Evolutionary conservation across 169 alveolate species (phyloP), one percentile per base, ranked within the genome.

Genomic region (Cryptosporidium andersoni): DNA sequence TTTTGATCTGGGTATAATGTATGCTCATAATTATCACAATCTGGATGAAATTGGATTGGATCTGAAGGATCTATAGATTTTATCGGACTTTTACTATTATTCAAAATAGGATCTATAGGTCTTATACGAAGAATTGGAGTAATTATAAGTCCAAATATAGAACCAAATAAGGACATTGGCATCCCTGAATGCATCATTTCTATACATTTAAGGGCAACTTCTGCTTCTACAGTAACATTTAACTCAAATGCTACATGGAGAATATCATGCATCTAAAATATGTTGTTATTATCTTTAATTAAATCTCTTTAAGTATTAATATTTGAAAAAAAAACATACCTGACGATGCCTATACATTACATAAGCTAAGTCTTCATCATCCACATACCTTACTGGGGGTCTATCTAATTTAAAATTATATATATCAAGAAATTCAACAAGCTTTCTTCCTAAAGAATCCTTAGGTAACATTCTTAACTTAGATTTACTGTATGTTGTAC

Each of bases 331-430:
- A 2, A 8, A 2, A 37, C 89, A 42, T 16, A 74, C 89, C 89
- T 81, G 90, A 9, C 90, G 43, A 34, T 51, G 80, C 42, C 89
- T 82, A 51, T 48, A 51, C 90, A 81, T 43, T 36, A 81, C 81
- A 49, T 81, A 81, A 39, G 89, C 89, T 53, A 81, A 55, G 11
- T 65, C 49, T 25, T 66, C 89, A 14, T 64, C 80, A 25, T 81
- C 80, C 8, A 81, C 52, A 81, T 66, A 81, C 11, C 64, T 56
- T 12, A 80, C 89, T 7, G 89, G 90, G 2, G 0, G 14, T 37
- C 66, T 2, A 2, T 62, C 25, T 45, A 64, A 47, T 45, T 64
- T 60, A 64, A 42, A 45, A 42, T 45, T 45, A 34, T 64, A 64
- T 16, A 60, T 16, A 34, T 52, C 36, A 52, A 64, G 39, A 47